Conservation (phyloP, 208 protist genomes). For the Phytomonas sp. region DNA sequence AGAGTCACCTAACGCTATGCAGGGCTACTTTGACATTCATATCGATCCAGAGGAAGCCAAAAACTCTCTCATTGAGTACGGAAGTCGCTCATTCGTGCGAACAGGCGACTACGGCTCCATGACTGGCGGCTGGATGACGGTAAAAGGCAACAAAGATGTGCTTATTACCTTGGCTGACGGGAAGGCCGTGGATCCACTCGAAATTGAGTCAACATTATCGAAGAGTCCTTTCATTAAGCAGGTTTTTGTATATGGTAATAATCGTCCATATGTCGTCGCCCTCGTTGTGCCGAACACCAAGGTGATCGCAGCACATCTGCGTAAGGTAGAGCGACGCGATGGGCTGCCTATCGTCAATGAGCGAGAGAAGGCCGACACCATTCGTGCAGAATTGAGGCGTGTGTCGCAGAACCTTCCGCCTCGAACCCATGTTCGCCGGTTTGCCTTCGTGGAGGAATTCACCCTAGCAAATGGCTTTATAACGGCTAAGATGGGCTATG, state of each 20-base stretch:
- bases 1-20: slow-evolving; percentile 83
- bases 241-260: slow-evolving; percentile 70
- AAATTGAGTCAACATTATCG: slow-evolving; percentile 62
- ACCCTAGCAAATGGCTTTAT: slow-evolving; percentile 86
- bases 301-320: slow-evolving; percentile 76
- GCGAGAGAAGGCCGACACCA: slow-evolving; percentile 84
- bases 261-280: slow-evolving; percentile 63
- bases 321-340: slow-evolving; percentile 83
- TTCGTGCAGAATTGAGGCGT: slow-evolving; percentile 76
- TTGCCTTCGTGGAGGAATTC: slow-evolving; percentile 88
- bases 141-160: slow-evolving; percentile 80
- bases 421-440: slow-evolving; percentile 76
- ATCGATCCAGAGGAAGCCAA: slow-evolving; percentile 82
- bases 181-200: slow-evolving; percentile 73
- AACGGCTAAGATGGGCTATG: slow-evolving; percentile 84
- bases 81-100: slow-evolving; percentile 83
- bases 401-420: slow-evolving; percentile 70
- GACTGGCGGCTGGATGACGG: slow-evolving; percentile 77
- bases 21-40: slow-evolving; percentile 88
- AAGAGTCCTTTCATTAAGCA: slow-evolving; percentile 87
- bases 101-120: slow-evolving; percentile 84
- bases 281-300: slow-evolving; percentile 81
- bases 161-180: slow-evolving; percentile 77
- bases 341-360: slow-evolving; percentile 85
- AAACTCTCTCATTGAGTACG: slow-evolving; percentile 84